Percentiles rank a stretch among this genome's conserved stretches.
phyloP scores from a whole-genome alignment of 2,329 filamentous ascomycete species.

The Penicillium sp. region DNA sequence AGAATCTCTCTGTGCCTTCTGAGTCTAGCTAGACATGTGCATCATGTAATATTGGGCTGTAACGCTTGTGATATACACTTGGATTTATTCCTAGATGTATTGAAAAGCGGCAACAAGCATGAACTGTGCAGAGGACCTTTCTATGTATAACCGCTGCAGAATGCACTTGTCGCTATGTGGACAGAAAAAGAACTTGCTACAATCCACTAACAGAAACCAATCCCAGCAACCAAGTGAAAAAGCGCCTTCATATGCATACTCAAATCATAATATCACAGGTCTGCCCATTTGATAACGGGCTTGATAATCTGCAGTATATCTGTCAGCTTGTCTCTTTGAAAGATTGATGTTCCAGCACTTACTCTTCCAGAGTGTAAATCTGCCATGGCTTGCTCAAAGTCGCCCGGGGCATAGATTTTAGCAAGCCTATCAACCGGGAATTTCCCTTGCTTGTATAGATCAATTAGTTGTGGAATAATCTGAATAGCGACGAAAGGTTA shows the following conservation, averaged over 20 bases:
- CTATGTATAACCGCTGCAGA: no score
- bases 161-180: neutral
- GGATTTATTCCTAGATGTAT: no score
- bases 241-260: neutral
- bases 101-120: no score
- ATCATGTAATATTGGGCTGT: neutral
- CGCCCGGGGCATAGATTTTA: conserved; percentile 23
- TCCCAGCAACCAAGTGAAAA: neutral
- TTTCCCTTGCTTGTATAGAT: conserved; percentile 31
- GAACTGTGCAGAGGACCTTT: no score
- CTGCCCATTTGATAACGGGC: conserved; percentile 18
- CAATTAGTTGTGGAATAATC: conserved; percentile 35
- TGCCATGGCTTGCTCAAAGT: conserved; percentile 15
- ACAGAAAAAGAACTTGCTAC: neutral
- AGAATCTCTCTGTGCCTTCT: conserved; percentile 21
- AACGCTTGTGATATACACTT: no score
- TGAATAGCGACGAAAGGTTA: conserved; percentile 5
- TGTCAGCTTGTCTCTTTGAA: neutral
- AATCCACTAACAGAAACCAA: neutral
- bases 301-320: conserved; percentile 15
- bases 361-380: conserved; percentile 17
- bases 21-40: neutral
- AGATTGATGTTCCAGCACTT: neutral
- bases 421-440: conserved; percentile 38
- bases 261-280: neutral